Base-by-base conservation (phyloP, 257 asterid species). In the Pogostemon cablin region DNA sequence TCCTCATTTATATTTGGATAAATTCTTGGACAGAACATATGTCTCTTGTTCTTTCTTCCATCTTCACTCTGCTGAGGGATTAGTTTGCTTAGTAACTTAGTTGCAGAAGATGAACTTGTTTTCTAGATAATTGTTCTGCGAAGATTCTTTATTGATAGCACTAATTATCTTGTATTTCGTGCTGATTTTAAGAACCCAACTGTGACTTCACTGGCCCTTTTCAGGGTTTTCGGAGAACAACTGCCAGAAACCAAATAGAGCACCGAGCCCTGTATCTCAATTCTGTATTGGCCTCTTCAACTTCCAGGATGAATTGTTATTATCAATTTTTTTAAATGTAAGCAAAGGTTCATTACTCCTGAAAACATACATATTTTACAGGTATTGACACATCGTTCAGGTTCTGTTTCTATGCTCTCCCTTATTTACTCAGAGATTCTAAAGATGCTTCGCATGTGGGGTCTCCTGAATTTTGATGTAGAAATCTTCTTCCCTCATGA, bases 361-460 rank as follows among this genome's bases (percentile, higher is more conserved):
- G 47, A 17, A 37, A 67, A 74, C 52, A 25, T 72, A 44, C 53
- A 65, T 63, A 32, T 58, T 35, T 66, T 49, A 78, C 89, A 90
- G 96, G 95, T 90, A 73, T 85, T 90, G 79, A 90, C 96, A 7
- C 96, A 90, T 83, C 91, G 95, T 56, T 68, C 75, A 43, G 96
- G 96, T 77, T 90, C 96, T 77, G 88, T 85, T 78, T 79, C 96
- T 63, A 78, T 88, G 88, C 88, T 88, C 38, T 80, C 85, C 52
- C 86, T 90, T 71, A 78, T 90, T 77, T 90, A 88, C 85, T 86
- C 96, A 1, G 96, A 88, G 85, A 83, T 90, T 57, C 79, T 90
- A 74, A 88, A 88, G 81, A 84, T 84, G 86, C 88, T 90, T 75
- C 95, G 86, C 67, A 52, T 79, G 81, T 90, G 86, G 86, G 93